Base-by-base conservation (phyloP, 2,329 filamentous ascomycete genomes). In the Nigrospora osmanthi region DNA sequence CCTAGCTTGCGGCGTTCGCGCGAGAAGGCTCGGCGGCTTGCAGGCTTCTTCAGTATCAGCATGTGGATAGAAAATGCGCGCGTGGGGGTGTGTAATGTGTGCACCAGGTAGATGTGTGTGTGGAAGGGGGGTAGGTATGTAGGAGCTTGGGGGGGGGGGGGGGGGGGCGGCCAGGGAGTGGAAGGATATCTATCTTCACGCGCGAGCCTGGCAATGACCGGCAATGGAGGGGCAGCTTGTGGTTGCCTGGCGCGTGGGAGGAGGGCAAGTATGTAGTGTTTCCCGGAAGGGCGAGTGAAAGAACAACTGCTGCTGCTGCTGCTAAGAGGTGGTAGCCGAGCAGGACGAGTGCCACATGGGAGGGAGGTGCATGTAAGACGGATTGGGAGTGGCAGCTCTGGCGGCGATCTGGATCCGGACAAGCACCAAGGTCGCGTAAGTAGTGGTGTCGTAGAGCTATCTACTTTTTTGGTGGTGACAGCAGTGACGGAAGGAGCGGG, bases 21-120 rank as follows among this genome's bases (percentile, higher is more conserved):
- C 70, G 65, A 69, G 70, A 69, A 70, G 71, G 69, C 73, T 70
- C 68, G 66, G 68, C 71, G 68, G 68, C 69, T 64, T 55, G 55
- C 55, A 54, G 55, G 56, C 64, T 60, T 63, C 63, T 65, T 63
- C 63, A 65, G 65, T 64, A 70, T 78, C 71, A 78, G 76, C 76
- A 80, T 80, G 71, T 76, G 73, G 71, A 58, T 68, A 58, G 53
- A 30, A 42, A 28, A 42, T 42, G 40, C 19, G 35, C 33, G n/a
- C 40, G 34, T 35, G 42, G 45, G 33, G 42, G 42, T 41, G 35
- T 39, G 43, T 33, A 14, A 35, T 47, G 40, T 32, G 35, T 36
- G 14, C 7, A 36, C 35, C n/a, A n/a, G n/a, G 35, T n/a, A 36
- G 17, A 36, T 6, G 17, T 7, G 35, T 7, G 35, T 36, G 17